These are phyloP conservation scores for Coffea eugenioides DNA, from an alignment of 257 asterid species.

Conservation along the genomic window DNA sequence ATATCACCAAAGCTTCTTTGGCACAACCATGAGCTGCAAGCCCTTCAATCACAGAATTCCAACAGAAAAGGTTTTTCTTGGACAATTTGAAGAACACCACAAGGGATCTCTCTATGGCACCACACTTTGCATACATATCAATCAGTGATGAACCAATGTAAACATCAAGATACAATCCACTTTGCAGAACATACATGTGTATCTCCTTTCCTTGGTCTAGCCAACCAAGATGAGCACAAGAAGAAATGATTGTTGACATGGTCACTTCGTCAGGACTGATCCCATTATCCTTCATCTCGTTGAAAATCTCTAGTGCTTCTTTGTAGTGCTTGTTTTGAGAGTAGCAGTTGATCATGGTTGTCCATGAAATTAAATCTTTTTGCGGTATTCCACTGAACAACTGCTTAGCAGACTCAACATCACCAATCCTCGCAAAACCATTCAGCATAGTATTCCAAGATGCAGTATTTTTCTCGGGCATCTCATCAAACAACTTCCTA, in stretches of 20 bases:
- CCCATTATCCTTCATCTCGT: constrained; percentile 52
- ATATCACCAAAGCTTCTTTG: constrained; percentile 51
- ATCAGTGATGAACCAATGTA: constrained; percentile 68
- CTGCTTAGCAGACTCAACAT: constrained; percentile 59
- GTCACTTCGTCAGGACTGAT: constrained; percentile 73
- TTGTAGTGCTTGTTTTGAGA: constrained; percentile 42
- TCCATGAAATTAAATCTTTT: constrained; percentile 81
- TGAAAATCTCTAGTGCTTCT: constrained; percentile 56
- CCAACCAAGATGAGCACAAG: constrained; percentile 88
- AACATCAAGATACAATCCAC: constrained; percentile 45
- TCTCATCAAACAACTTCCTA: constrained; percentile 53
- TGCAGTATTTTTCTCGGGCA: constrained; percentile 56
- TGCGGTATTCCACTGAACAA: constrained; percentile 48
- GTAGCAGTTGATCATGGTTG: constrained; percentile 83
- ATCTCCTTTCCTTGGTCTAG: constrained; percentile 64
- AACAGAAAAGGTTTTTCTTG: constrained; percentile 66
- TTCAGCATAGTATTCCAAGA: constrained; percentile 70
- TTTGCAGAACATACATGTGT: constrained; percentile 45
- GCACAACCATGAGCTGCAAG: constrained; percentile 74
- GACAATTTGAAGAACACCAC: constrained; percentile 60
- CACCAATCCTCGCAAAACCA: constrained; percentile 64
- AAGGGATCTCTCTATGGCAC: constrained; percentile 63
- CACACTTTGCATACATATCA: constrained; percentile 88
- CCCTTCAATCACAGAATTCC: constrained; percentile 81
- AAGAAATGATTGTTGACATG: constrained; percentile 70